These are phyloP conservation scores for Cryptosporidium bovis DNA, from an alignment of 169 alveolate species.

Conservation along the genomic window DNA sequence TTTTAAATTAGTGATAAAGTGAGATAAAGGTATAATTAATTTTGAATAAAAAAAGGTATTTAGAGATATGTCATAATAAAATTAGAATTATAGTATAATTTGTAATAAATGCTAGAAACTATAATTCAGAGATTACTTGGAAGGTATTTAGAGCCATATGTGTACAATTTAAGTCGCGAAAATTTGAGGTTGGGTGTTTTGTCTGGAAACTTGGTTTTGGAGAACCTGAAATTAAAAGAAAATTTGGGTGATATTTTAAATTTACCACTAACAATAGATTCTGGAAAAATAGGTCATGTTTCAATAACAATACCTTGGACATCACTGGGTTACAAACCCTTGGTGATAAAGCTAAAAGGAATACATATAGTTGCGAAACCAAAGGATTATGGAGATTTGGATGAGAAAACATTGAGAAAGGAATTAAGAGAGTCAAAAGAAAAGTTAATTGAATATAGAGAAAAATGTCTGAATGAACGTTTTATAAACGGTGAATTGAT, in stretches of 20 bases:
- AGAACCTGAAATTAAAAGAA: conserved; percentile 49
- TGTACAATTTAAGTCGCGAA: conserved; percentile 69
- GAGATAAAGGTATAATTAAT: not conserved
- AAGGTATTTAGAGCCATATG: conserved; percentile 73
- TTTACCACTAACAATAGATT: conserved; percentile 46
- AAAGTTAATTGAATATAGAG: conserved; percentile 42
- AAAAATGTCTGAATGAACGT: conserved; percentile 43
- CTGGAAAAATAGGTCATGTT: conserved; percentile 69
- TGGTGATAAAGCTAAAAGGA: conserved; percentile 44
- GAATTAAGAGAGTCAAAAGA: conserved; percentile 57
- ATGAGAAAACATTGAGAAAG: conserved; percentile 51
- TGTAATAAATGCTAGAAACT: conserved; percentile 56
- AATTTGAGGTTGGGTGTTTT: conserved; percentile 67
- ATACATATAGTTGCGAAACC: conserved; percentile 54
- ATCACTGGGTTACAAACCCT: conserved; percentile 67
- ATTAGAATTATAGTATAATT: not conserved
- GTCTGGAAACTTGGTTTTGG: conserved; percentile 65
- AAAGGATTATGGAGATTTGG: conserved; percentile 69
- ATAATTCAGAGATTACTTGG: conserved; percentile 65
- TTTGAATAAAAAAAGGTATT: not conserved
- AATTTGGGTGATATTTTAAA: conserved; percentile 66
- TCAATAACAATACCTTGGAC: conserved; percentile 74
- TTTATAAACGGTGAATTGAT: conserved; percentile 47
- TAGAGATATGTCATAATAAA: not conserved
- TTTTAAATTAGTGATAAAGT: not conserved